A percentile compares a stretch with the other conserved stretches of the same genome.
Evolutionary conservation across 495 filamentous ascomycete species (phyloP).

Genomic region (Cairneyella variabilis): DNA sequence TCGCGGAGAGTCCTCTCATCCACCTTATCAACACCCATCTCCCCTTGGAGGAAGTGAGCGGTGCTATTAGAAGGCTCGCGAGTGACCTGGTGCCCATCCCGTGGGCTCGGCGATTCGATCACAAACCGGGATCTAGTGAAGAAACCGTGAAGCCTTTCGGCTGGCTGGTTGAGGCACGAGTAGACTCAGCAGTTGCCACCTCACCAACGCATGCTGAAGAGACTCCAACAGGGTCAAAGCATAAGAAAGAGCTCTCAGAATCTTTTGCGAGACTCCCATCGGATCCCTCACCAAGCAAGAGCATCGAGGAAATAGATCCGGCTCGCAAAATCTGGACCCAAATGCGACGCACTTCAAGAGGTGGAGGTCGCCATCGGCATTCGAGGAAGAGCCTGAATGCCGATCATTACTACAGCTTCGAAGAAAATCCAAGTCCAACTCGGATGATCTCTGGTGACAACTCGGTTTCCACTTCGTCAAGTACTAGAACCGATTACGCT

Average conservation of each 20-base stretch:
- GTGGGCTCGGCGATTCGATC: neutral
- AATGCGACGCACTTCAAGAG: slow-evolving; percentile 28
- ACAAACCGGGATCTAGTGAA: slow-evolving; percentile 8
- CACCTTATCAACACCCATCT: slow-evolving; percentile 41
- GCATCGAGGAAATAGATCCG: slow-evolving; percentile 30
- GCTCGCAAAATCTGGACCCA: slow-evolving; percentile 45
- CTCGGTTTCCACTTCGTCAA: slow-evolving; percentile 5
- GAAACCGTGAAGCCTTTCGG: slow-evolving; percentile 15
- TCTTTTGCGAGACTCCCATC: slow-evolving; percentile 11
- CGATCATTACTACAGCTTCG: slow-evolving; percentile 21
- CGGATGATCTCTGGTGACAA: slow-evolving; percentile 12
- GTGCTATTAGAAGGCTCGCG: slow-evolving; percentile 35
- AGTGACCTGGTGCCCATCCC: slow-evolving; percentile 11
- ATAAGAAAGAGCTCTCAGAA: slow-evolving; percentile 19
- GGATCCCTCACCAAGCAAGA: neutral
- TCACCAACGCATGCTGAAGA: neutral
- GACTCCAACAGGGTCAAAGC: neutral
- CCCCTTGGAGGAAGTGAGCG: slow-evolving; percentile 32
- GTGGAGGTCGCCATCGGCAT: slow-evolving; percentile 3
- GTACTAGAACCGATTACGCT: too few species aligned
- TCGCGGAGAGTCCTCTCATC: slow-evolving; percentile 34
- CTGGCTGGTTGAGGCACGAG: slow-evolving; percentile 7
- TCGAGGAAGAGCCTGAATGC: slow-evolving; percentile 23
- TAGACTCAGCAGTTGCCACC: slow-evolving; percentile 18
- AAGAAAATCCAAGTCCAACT: slow-evolving; percentile 21